Base-by-base conservation (phyloP, 768 basidiomycete genomes). In the Leccinum ochraceum region DNA sequence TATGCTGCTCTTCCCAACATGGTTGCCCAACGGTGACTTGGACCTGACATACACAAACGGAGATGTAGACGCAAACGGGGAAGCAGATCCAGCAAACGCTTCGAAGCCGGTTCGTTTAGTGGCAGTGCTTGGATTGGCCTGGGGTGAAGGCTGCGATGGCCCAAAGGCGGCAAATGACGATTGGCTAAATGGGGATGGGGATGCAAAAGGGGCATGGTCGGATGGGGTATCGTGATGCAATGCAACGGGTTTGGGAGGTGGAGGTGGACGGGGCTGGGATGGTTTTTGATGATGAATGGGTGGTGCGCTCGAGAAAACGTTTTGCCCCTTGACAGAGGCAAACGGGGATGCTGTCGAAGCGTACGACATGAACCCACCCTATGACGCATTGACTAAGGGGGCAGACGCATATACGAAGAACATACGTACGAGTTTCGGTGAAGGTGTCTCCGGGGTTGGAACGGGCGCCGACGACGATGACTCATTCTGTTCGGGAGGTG, bases 291-390 rank as follows among this genome's bases (percentile, higher is more conserved):
- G 66, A 80, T 62, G 55, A 42, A 62, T 71, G 49, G 63, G 39
- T 32, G 63, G 16, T 7, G 60, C 61, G 30, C 66, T 61, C 28
- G 70, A 70, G 57, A 83, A 80, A 28, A 81, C 63, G 68, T 83
- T 89, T 61, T 86, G 82, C 52, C 89, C 90, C 65, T 87, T 90
- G 68, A 89, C 85, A 52, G 82, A 74, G 14, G 88, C 85, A 67
- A 92, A 92, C 5, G 90, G 90, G 2, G 90, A 92, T 58, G 78
- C 81, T 11, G 83, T 77, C 3, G 89, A 87, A 13, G 90, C 90
- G 66, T 91, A 93, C 2, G 89, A 87, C 82, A 87, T 86, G 72
- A 93, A 93, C 26, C 90, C 90, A 56, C 83, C 77, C 88, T 89
- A 54, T 37, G 50, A 55, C 51, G 46, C 44, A 49, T 14, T 60